Evolutionary conservation across 139 green algal species (phyloP).

Genomic region (Edaphochlamys debaryana): DNA sequence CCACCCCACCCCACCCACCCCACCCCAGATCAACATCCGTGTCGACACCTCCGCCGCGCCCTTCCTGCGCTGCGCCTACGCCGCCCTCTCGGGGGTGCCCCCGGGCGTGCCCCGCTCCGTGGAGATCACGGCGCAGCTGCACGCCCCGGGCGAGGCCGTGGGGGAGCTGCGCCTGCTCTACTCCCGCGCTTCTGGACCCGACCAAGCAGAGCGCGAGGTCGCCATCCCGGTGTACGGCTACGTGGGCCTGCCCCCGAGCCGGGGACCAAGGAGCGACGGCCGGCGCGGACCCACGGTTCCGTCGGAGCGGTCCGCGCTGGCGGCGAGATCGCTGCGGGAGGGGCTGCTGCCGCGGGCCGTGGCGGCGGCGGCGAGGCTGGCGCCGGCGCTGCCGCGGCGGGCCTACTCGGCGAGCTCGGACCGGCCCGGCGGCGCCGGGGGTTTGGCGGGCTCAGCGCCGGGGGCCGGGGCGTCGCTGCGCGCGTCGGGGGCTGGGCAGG

Average conservation of each 20-base stretch:
- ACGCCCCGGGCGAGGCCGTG: constrained; percentile 1
- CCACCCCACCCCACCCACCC: too few relatives aligned
- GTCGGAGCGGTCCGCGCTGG: constrained; percentile 1
- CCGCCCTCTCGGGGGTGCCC: not conserved
- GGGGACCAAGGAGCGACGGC: not conserved
- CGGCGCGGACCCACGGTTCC: not conserved
- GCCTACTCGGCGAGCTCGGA: not conserved
- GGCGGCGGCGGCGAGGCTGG: not conserved
- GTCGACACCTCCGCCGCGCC: too few relatives aligned
- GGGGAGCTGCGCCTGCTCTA: constrained; percentile 27
- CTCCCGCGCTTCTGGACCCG: not conserved
- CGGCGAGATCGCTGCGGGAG: not conserved
- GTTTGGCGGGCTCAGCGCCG: too few relatives aligned
- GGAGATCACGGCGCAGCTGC: not conserved
- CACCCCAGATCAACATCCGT: too few relatives aligned
- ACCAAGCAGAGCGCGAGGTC: not conserved
- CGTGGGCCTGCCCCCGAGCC: not conserved
- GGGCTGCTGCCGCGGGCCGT: not conserved
- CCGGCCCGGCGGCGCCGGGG: too few relatives aligned
- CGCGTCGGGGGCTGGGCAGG: too few relatives aligned
- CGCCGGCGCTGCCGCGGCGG: not conserved
- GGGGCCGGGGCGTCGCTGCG: too few relatives aligned
- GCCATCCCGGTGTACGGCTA: constrained; percentile 37
- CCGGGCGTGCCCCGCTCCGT: constrained; percentile 6
- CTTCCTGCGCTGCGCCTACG: not conserved